A percentile compares a stretch with the other conserved stretches of the same genome.
Evolutionary conservation across 2,329 filamentous ascomycete species (phyloP).

Genomic region (Aotearoamyces nothofagi): DNA sequence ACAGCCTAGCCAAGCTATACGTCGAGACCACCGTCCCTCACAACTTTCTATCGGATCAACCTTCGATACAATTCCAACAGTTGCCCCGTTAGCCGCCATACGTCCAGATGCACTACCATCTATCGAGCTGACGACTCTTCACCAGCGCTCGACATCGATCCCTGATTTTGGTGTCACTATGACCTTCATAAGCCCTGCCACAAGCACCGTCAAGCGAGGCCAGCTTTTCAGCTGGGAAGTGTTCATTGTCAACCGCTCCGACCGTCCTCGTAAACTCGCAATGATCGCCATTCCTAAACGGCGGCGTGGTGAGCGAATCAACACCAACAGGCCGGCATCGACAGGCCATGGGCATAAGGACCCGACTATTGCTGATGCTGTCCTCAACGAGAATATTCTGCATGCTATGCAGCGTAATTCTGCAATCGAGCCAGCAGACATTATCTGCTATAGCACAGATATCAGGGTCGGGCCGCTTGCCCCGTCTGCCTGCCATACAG

Average conservation of each 20-base stretch:
- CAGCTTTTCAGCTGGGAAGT: conserved; percentile 58
- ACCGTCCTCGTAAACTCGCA: conserved; percentile 49
- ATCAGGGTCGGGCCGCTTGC: conserved; percentile 58
- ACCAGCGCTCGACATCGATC: conserved; percentile 26
- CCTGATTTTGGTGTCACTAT: conserved; percentile 59
- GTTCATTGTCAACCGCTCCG: conserved; percentile 60
- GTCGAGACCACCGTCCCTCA: conserved; percentile 44
- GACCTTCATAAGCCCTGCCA: conserved; percentile 50
- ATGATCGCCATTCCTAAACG: conserved; percentile 53
- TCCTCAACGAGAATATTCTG: conserved; percentile 56
- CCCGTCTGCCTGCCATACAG: conserved; percentile 58
- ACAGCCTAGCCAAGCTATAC: conserved; percentile 38
- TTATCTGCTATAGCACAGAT: conserved; percentile 64
- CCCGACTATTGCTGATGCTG: conserved; percentile 40
- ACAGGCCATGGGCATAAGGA: conserved; percentile 22
- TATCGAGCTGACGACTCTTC: conserved; percentile 33
- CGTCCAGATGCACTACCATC: conserved; percentile 44
- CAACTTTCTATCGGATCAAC: conserved; percentile 47
- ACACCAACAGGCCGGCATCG: conserved; percentile 28
- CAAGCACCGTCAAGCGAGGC: conserved; percentile 42
- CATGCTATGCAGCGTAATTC: conserved; percentile 57
- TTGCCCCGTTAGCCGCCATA: conserved; percentile 38
- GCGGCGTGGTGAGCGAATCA: conserved; percentile 37
- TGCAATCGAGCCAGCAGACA: conserved; percentile 45
- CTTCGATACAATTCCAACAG: conserved; percentile 31